These are phyloP conservation scores for Pestalotiopsis sp. DNA, from an alignment of 2,329 filamentous ascomycete genomes.

Conservation along the genomic window DNA sequence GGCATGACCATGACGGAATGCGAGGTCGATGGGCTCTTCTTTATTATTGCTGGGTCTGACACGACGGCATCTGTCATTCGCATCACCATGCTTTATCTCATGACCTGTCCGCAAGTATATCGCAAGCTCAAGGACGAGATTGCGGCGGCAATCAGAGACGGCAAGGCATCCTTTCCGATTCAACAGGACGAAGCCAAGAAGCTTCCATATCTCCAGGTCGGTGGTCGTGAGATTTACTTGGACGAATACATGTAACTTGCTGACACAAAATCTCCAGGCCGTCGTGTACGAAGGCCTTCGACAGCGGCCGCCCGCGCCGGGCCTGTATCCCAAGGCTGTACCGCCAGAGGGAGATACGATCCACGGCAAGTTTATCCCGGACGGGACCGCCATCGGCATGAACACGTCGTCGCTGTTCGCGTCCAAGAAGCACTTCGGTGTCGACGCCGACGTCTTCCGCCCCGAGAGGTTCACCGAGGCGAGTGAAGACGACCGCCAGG, in stretches of 20 bases:
- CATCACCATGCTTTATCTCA: conserved; percentile 47
- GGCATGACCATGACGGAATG: conserved; percentile 26
- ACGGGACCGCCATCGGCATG: conserved; percentile 37
- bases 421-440: conserved; percentile 33
- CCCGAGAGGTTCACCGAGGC: conserved; percentile 48
- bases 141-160: conserved; percentile 31
- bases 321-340: conserved; percentile 25
- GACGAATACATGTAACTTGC: neutral
- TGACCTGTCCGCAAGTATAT: conserved; percentile 45
- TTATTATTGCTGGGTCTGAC: conserved; percentile 40
- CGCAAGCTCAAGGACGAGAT: conserved; percentile 45
- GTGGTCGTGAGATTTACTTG: neutral
- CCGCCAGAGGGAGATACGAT: conserved; percentile 31
- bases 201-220: conserved; percentile 32
- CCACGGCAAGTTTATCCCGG: conserved; percentile 35
- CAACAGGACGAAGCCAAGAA: conserved; percentile 26
- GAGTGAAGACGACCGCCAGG: conserved; percentile 29
- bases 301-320: conserved; percentile 32
- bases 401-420: conserved; percentile 36
- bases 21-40: conserved; percentile 27
- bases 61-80: conserved; percentile 52
- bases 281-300: conserved; percentile 38
- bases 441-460: conserved; percentile 41
- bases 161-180: conserved; percentile 28
- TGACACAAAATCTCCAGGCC: conserved; percentile 20